Evolutionary conservation across 352 stramenopile genomes (phyloP), one percentile per base, ranked within the genome.

Genomic region (Pythium insidiosum): DNA sequence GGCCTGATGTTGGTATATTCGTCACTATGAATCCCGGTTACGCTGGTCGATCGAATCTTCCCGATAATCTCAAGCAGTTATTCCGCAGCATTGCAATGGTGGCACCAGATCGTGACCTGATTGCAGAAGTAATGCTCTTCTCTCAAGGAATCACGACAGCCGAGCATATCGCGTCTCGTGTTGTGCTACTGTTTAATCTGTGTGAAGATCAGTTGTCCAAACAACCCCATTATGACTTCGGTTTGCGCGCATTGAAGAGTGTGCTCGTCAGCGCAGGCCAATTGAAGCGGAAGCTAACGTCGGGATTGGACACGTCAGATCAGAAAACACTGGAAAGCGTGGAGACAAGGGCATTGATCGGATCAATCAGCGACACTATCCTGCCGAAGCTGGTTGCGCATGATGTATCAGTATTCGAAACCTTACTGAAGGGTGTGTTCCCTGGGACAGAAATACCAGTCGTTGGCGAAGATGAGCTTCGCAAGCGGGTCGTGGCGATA

Each of bases 21-120:
- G 96, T 99, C 25, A 99, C 98, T 13, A 99, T 99, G 97, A 99
- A 99, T 66, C 98, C 97, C 28, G 95, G 94, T 20, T 99, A 99
- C 65, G 97, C 97, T 44, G 97, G 97, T 10, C 82, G 96, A 53
- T 98, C 88, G 7, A 97, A 98, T 58, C 56, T 98, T 30, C 94
- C 94, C 0, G 95, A 98, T 61, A 98, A 98, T 65, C 73, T 99
- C 42, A 99, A 99, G 68, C 95, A 97, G 45, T 73, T 99, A 2
- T 99, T 99, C 83, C 78, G 97, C 9, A 98, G 96, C 43, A 97
- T 99, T 47, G 97, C 97, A 5, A 99, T 99, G 98, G 95, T 99
- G 52, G 89, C 96, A 11, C 97, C 97, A 22, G 97, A 99, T 71
- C 73, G 95, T 11, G 96, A 99, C 45, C 63, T 99, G 28, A 99